Evolutionary conservation across 2,329 filamentous ascomycete species (phyloP).

Genomic region (Aureobasidium sp.): DNA sequence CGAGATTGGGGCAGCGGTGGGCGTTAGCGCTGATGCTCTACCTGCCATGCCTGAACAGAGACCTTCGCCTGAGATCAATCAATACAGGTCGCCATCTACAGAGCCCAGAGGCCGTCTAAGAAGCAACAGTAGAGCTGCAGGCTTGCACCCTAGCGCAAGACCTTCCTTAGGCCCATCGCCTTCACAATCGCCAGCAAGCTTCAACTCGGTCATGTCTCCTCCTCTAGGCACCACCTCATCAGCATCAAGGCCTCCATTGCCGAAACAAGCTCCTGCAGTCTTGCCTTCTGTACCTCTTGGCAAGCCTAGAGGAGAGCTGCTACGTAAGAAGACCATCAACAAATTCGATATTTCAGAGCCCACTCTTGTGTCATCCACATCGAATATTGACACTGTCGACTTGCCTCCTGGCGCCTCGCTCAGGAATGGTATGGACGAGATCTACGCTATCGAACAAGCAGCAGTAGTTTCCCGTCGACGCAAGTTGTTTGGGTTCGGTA

Average conservation of each 20-base stretch:
- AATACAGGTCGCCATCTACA: background rate
- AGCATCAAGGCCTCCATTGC: background rate
- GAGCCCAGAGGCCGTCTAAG: constrained; percentile 11
- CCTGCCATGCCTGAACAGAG: constrained; percentile 17
- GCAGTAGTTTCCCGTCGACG: constrained; percentile 51
- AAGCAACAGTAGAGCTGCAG: constrained; percentile 14
- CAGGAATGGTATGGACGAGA: constrained; percentile 43
- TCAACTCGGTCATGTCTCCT: constrained; percentile 1
- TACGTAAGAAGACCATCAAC: constrained; percentile 52
- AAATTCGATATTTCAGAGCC: constrained; percentile 59
- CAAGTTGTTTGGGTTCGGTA: constrained; percentile 31
- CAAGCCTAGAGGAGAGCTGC: constrained; percentile 11
- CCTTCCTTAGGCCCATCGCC: background rate
- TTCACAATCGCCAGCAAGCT: constrained; percentile 4
- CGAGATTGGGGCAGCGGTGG: constrained; percentile 39
- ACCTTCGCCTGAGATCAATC: constrained; percentile 22
- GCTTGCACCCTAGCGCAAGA: constrained; percentile 2
- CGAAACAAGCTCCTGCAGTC: background rate
- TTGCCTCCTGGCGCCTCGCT: constrained; percentile 50
- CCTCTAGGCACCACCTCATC: background rate
- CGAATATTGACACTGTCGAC: constrained; percentile 51
- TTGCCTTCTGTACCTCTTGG: background rate
- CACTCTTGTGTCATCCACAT: constrained; percentile 47
- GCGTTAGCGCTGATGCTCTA: constrained; percentile 20
- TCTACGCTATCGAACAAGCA: constrained; percentile 23